phyloP scores from a whole-genome alignment of 352 stramenopile species.

The Globisporangium cederbergense region DNA sequence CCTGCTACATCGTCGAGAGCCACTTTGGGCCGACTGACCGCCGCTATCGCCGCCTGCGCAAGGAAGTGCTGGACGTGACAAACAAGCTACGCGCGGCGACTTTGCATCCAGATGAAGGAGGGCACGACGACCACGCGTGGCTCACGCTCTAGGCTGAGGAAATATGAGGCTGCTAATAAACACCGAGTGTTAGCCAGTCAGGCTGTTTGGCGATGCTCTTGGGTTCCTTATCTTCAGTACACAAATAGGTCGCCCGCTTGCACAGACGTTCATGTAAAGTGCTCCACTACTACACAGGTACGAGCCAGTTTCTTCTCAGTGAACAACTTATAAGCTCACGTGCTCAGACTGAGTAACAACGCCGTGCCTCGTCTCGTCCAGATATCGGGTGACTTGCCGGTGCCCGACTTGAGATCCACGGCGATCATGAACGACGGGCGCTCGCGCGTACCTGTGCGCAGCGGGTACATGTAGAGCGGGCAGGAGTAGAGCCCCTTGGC shows the following conservation, averaged over 20 bases:
- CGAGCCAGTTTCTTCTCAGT: neutral
- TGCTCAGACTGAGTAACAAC: slow-evolving; percentile 88
- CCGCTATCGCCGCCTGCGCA: slow-evolving; percentile 35
- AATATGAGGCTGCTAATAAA: neutral
- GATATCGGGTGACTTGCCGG: slow-evolving; percentile 84
- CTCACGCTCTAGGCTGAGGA: slow-evolving; percentile 32
- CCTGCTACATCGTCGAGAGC: slow-evolving; percentile 50
- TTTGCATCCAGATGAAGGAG: slow-evolving; percentile 18
- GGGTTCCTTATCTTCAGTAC: neutral
- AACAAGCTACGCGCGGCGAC: slow-evolving; percentile 26
- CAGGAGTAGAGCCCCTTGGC: slow-evolving; percentile 92
- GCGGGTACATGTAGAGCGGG: slow-evolving; percentile 95
- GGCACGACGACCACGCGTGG: slow-evolving; percentile 42
- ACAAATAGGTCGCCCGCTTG: too few species aligned
- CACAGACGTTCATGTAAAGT: neutral
- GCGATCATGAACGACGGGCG: slow-evolving; percentile 94
- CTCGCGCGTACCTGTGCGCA: slow-evolving; percentile 94
- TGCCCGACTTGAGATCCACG: slow-evolving; percentile 90
- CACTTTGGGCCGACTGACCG: slow-evolving; percentile 55
- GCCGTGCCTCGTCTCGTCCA: slow-evolving; percentile 94
- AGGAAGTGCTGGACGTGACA: slow-evolving; percentile 42
- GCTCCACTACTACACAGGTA: neutral
- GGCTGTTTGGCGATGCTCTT: neutral
- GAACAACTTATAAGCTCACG: slow-evolving; percentile 24
- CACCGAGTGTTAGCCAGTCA: neutral